These are phyloP conservation scores for Komagataella ulmi DNA, from an alignment of 805 yeast genomes.

Conservation along the genomic window DNA sequence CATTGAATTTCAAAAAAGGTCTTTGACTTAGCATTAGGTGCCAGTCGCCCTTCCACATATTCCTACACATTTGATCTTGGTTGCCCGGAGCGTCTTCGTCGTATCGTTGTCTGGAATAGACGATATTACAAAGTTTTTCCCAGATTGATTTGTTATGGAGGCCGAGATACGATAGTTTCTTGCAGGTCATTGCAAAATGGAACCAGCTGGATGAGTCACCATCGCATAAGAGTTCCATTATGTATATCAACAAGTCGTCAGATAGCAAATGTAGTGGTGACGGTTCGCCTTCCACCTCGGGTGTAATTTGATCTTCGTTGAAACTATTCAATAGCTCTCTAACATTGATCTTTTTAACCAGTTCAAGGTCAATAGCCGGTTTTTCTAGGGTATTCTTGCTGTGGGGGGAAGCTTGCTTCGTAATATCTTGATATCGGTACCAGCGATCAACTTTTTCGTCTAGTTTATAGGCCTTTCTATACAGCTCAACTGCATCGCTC, in stretches of 20 bases:
- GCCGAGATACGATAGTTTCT: slow-evolving; percentile 41
- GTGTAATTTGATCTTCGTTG: slow-evolving; percentile 12
- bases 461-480: slow-evolving; percentile 57
- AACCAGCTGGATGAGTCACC: slow-evolving; percentile 55
- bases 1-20: slow-evolving; percentile 71
- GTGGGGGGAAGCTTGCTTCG: slow-evolving; percentile 9
- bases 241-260: slow-evolving; percentile 40
- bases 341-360: slow-evolving; percentile 26
- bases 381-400: not conserved
- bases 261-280: slow-evolving; percentile 34
- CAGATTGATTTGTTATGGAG: slow-evolving; percentile 36
- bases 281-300: slow-evolving; percentile 20
- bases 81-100: slow-evolving; percentile 21
- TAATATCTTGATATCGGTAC: slow-evolving; percentile 42
- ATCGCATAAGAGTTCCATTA: slow-evolving; percentile 32
- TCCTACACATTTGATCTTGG: slow-evolving; percentile 22
- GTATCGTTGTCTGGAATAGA: slow-evolving; percentile 43
- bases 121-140: slow-evolving; percentile 31
- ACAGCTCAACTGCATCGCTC: slow-evolving; percentile 69
- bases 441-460: slow-evolving; percentile 44
- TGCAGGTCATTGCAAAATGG: slow-evolving; percentile 44
- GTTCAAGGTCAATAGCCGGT: not conserved
- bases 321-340: slow-evolving; percentile 23
- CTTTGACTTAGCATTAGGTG: slow-evolving; percentile 42
- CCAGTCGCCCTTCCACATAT: slow-evolving; percentile 30